phyloP scores from a whole-genome alignment of 768 basidiomycete species.

The Tulasnella sp. region DNA sequence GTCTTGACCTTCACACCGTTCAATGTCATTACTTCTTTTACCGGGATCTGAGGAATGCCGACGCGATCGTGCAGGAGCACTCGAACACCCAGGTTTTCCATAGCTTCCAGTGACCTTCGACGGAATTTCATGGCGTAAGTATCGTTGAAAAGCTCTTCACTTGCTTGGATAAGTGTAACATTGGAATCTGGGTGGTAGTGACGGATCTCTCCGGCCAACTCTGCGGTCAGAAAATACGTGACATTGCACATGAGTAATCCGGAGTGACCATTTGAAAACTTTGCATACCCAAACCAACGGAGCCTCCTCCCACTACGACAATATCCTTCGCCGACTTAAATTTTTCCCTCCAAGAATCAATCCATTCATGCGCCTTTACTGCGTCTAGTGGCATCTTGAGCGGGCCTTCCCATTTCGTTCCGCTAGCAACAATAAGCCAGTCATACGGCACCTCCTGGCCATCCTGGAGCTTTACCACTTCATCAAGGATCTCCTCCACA shows the following conservation, averaged over 20 bases:
- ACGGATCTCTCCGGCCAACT: constrained; percentile 12
- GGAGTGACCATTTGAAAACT: neutral
- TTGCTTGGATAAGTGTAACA: constrained; percentile 5
- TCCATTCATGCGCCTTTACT: constrained; percentile 24
- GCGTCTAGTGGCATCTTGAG: constrained; percentile 31
- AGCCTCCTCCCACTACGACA: constrained; percentile 18
- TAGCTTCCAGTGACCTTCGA: neutral
- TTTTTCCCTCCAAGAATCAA: constrained; percentile 20
- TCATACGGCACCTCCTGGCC: constrained; percentile 41
- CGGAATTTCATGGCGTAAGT: constrained; percentile 17
- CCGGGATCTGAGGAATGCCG: constrained; percentile 4
- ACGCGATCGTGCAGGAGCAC: constrained; percentile 14
- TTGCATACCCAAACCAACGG: constrained; percentile 16
- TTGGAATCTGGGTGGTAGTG: constrained; percentile 2
- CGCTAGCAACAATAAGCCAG: constrained; percentile 47
- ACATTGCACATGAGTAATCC: neutral
- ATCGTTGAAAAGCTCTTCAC: constrained; percentile 4
- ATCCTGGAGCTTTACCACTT: constrained; percentile 39
- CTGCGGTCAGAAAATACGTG: neutral
- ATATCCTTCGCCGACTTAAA: constrained; percentile 16
- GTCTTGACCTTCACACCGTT: constrained; percentile 13
- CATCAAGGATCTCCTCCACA: constrained; percentile 20
- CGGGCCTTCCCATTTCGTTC: constrained; percentile 41
- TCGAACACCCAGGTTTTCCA: constrained; percentile 10
- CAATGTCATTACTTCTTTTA: constrained; percentile 8